Evolutionary conservation across 495 filamentous ascomycete species (phyloP).

Genomic region (Tuber indicum): DNA sequence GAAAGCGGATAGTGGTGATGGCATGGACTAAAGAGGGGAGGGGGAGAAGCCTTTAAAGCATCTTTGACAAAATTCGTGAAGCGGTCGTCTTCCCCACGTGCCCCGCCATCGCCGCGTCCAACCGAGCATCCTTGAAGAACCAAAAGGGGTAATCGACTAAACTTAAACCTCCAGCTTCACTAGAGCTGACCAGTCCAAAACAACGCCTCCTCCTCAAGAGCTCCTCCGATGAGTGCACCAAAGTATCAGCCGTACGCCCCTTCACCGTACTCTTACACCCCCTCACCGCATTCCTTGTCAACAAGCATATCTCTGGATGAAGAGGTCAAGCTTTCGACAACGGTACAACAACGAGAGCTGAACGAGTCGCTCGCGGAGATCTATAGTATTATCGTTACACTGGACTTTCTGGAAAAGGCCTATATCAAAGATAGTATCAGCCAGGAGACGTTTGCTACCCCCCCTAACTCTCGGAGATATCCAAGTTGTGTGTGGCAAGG

Average conservation of each 20-base stretch:
- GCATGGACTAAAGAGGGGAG: neutral
- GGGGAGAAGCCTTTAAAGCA: neutral
- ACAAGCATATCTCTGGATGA: constrained; percentile 45
- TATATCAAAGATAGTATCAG: constrained; percentile 93
- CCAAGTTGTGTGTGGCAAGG: neutral
- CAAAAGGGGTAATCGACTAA: neutral
- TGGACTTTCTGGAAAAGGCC: constrained; percentile 93
- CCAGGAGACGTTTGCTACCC: constrained; percentile 55
- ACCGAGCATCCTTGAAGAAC: constrained; percentile 11
- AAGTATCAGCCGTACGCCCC: constrained; percentile 36
- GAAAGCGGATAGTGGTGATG: neutral
- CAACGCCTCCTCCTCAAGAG: neutral
- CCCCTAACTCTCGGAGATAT: neutral
- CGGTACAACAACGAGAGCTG: constrained; percentile 78
- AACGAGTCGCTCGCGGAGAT: constrained; percentile 95
- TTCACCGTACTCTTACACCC: constrained; percentile 35
- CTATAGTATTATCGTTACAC: constrained; percentile 91
- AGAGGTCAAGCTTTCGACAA: constrained; percentile 89
- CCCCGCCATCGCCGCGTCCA: constrained; percentile 21
- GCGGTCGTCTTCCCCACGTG: neutral
- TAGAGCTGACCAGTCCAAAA: neutral
- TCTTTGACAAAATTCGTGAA: neutral
- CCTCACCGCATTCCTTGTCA: constrained; percentile 28
- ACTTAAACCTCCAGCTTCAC: neutral
- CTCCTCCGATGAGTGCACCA: constrained; percentile 27